Evolutionary conservation across 805 yeast species (phyloP).

Genomic region (Ascoidea tarda): DNA sequence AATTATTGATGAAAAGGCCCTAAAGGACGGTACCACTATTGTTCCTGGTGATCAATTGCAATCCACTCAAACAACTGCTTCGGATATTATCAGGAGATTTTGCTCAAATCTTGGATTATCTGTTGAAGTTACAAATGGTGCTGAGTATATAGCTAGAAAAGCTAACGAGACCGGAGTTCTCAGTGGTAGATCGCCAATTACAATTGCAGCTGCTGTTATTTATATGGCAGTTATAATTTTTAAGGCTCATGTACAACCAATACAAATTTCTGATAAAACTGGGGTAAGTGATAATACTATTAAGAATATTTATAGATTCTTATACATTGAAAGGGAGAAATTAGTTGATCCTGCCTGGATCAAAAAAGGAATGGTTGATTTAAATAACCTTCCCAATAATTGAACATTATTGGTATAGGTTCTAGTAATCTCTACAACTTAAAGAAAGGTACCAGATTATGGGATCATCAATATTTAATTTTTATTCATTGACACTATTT

Average conservation of each 20-base stretch:
- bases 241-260: conserved; percentile 59
- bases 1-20: conserved; percentile 32
- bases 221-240: conserved; percentile 90
- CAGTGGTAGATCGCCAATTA: conserved; percentile 94
- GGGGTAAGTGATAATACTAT: conserved; percentile 98
- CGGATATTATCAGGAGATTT: conserved; percentile 88
- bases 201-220: conserved; percentile 95
- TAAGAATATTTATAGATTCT: conserved; percentile 74
- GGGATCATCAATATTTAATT: too few species aligned
- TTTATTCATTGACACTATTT: too few species aligned
- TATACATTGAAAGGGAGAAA: conserved; percentile 58
- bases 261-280: conserved; percentile 77
- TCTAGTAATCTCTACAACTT: too few species aligned
- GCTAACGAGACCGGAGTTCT: conserved; percentile 86
- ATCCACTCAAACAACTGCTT: conserved; percentile 83
- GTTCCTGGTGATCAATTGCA: conserved; percentile 30
- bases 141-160: conserved; percentile 81
- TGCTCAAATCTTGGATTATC: conserved; percentile 88
- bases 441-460: too few species aligned
- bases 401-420: background rate
- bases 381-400: background rate
- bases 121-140: conserved; percentile 78
- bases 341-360: conserved; percentile 67
- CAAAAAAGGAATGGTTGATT: background rate
- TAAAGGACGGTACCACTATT: conserved; percentile 22